Conservation (phyloP, 2,329 filamentous ascomycete genomes). For the Colletotrichum lini region DNA sequence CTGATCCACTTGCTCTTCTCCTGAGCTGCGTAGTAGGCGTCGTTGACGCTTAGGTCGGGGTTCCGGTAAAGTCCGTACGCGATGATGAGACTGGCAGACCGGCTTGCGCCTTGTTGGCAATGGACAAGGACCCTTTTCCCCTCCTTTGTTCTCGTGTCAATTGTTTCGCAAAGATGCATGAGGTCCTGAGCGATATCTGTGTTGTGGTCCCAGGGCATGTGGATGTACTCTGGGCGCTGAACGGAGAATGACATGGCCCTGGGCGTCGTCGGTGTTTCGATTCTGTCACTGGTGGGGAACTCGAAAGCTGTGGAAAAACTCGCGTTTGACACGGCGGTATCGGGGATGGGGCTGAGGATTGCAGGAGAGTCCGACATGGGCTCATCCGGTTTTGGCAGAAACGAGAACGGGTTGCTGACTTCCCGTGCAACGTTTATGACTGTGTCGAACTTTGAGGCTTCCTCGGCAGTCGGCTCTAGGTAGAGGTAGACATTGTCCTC, state of each 20-base stretch:
- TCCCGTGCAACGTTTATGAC: slow-evolving; percentile 89
- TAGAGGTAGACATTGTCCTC: slow-evolving; percentile 84
- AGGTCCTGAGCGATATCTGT: slow-evolving; percentile 87
- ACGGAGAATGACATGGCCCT: slow-evolving; percentile 62
- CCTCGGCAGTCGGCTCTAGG: slow-evolving; percentile 82
- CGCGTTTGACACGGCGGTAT: slow-evolving; percentile 70
- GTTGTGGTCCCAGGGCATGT: slow-evolving; percentile 91
- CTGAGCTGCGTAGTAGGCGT: slow-evolving; percentile 86
- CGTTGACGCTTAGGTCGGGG: slow-evolving; percentile 82
- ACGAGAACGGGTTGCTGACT: slow-evolving; percentile 81
- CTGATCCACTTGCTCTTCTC: slow-evolving; percentile 89
- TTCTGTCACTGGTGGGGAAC: slow-evolving; percentile 56
- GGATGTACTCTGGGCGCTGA: slow-evolving; percentile 83
- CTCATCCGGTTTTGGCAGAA: slow-evolving; percentile 49
- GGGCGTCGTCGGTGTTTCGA: slow-evolving; percentile 70
- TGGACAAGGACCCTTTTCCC: slow-evolving; percentile 87
- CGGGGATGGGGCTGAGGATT: slow-evolving; percentile 63
- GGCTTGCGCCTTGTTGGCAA: slow-evolving; percentile 88
- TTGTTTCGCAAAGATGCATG: slow-evolving; percentile 80
- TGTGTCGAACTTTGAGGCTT: slow-evolving; percentile 84
- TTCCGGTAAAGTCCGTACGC: slow-evolving; percentile 88
- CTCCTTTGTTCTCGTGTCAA: slow-evolving; percentile 79
- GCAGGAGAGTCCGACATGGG: slow-evolving; percentile 49
- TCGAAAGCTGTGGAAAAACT: slow-evolving; percentile 75
- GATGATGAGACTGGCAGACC: slow-evolving; percentile 88